Base-by-base conservation (phyloP, 805 yeast genomes). In the Barnettozyma botsteinii region DNA sequence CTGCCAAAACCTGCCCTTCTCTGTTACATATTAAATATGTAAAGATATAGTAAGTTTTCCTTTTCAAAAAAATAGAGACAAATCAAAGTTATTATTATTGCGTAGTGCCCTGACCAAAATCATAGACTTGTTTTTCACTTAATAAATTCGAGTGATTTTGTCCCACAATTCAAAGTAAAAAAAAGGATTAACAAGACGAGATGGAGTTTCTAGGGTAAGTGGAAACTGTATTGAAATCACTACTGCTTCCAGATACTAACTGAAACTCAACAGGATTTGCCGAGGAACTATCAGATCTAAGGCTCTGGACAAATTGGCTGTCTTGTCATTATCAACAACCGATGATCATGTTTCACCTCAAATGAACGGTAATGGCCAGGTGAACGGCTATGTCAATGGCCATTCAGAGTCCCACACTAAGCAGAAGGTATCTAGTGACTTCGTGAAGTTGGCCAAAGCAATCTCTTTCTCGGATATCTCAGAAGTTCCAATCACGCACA, bases 401-500 rank as follows among this genome's bases (percentile, higher is more conserved):
- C 3, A 35, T 11, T 23, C 22, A 3, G 41, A 41, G 4, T 21
- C 41, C 5, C 15, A 17, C 28, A 38, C n/a, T n/a, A n/a, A n/a
- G n/a, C n/a, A 8, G 30, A 20, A 9, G 42, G 42, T 2, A 34
- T 49, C 25, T 15, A 52, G 52, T 21, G 57, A 55, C 29, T 36
- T 45, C 4, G 26, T 40, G 25, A 54, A 43, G 37, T 41, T 56
- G 11, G 37, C 50, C 2, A 41, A 42, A 7, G 47, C 51, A 6
- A 39, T 56, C 5, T 15, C 43, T 3, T 31, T 32, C 9, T 28
- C 34, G 5, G 52, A 55, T 31, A 41, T 52, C 2, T 49, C 59
- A 6, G 23, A 37, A 27, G 47, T 51, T 24, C 58, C 59, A 31
- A 52, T 56, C 28, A 60, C 75, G 2, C 59, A 66, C 29, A 73